Evolutionary conservation across 352 stramenopile genomes (phyloP).

Genomic region (Aphanomyces cochlioides): DNA sequence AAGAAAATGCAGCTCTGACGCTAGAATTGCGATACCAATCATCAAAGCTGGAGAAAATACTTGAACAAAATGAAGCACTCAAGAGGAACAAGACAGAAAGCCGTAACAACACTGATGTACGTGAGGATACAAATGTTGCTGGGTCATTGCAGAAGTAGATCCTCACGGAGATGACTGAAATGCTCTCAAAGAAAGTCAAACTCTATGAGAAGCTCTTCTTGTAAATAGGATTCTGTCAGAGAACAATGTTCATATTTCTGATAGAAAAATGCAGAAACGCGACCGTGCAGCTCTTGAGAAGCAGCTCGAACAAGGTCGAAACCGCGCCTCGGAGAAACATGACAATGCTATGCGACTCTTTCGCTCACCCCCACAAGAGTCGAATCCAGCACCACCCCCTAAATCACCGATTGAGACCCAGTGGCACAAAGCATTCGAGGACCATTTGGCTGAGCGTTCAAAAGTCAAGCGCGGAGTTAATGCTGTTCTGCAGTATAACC

Average conservation of each 20-base stretch:
- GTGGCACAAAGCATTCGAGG: slow-evolving; percentile 13
- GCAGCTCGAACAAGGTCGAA: slow-evolving; percentile 7
- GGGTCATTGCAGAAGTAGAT: slow-evolving; percentile 45
- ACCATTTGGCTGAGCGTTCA: neutral
- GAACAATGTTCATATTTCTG: neutral
- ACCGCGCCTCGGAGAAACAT: neutral
- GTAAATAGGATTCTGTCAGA: neutral
- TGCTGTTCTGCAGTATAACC: slow-evolving; percentile 16
- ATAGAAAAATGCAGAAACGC: slow-evolving; percentile 18
- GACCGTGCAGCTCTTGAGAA: slow-evolving; percentile 6
- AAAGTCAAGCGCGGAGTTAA: slow-evolving; percentile 6
- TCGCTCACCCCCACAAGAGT: neutral
- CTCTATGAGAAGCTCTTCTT: slow-evolving; percentile 65
- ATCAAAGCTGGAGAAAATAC: slow-evolving; percentile 48
- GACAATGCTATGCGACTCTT: neutral
- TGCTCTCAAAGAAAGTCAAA: slow-evolving; percentile 53
- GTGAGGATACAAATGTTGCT: neutral
- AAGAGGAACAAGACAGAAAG: slow-evolving; percentile 38
- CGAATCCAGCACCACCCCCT: neutral
- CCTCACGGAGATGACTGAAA: slow-evolving; percentile 59
- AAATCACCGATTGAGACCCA: neutral
- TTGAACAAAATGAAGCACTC: slow-evolving; percentile 49
- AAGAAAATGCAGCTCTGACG: slow-evolving; percentile 61
- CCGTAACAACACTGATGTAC: slow-evolving; percentile 29
- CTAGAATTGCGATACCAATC: slow-evolving; percentile 61